Evolutionary conservation across 352 stramenopile genomes (phyloP).

Genomic region (Pythium apleroticum): DNA sequence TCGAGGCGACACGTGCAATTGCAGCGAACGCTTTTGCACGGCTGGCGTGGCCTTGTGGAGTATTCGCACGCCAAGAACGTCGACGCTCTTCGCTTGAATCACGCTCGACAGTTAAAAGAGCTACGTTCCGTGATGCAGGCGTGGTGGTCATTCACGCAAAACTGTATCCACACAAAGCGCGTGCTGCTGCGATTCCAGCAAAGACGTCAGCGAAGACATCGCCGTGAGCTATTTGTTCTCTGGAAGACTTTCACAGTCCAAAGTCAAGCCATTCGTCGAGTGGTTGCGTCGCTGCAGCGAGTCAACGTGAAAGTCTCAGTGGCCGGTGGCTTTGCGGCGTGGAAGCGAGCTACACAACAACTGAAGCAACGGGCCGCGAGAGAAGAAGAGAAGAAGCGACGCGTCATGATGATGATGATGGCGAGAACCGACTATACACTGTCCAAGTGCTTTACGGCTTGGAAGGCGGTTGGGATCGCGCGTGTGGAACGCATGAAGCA

Average conservation of each 20-base stretch:
- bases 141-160: background rate
- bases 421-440: constrained; percentile 29
- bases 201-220: background rate
- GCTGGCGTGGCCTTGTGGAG: background rate
- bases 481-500: background rate
- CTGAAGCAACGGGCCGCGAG: constrained; percentile 10
- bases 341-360: constrained; percentile 3
- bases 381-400: constrained; percentile 33
- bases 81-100: background rate
- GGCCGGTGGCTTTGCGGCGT: constrained; percentile 8
- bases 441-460: constrained; percentile 32
- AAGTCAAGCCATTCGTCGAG: background rate
- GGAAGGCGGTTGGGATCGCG: constrained; percentile 20
- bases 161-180: background rate
- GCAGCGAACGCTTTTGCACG: background rate
- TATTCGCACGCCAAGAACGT: background rate
- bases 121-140: background rate
- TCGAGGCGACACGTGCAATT: background rate
- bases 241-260: constrained; percentile 1
- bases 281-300: background rate
- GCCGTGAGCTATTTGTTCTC: background rate
- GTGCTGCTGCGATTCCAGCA: background rate
- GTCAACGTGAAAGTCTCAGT: background rate
- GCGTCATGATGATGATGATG: constrained; percentile 40
- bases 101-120: background rate